Evolutionary conservation across 2,329 filamentous ascomycete genomes (phyloP), one percentile per base, ranked within the genome.

Genomic region (Arthrobotrys conoides): DNA sequence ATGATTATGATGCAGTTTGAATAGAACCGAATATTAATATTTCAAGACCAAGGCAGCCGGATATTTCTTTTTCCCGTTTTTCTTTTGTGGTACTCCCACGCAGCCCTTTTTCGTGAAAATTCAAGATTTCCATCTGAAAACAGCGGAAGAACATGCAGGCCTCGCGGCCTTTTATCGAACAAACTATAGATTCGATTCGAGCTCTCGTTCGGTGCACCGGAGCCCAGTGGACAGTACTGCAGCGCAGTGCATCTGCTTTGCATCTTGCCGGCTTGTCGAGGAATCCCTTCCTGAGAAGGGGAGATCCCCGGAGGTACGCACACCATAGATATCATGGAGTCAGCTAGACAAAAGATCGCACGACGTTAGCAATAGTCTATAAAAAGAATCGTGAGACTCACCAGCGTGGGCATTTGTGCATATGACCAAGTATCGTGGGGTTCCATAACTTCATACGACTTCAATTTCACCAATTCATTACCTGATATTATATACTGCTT

Each of bases 341-440:
- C 30, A 44, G 5, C 10, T 49, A 55, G 12, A 67, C n/a, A 27
- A 41, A 14, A 46, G 44, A 46, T 46, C 27, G 48, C 48, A 51
- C 20, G 18, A 55, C 18, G 36, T 68, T 55, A 70, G 51, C 30
- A 61, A 46, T 4, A 41, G n/a, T 67, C 63, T 69, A 55, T 55
- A 69, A 64, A 64, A 69, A 76, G 41, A 16, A 55, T 63, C 41
- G 46, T 41, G 53, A 51, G 46, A 41, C 33, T 27, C 64, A 44
- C 55, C 53, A 36, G 63, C 16, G 53, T 55, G 64, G 46, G 57
- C n/a, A 61, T 22, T 27, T 46, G 36, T 41, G 55, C 66, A 71
- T 61, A 67, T 77, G 73, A 71, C 73, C 67, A 71, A 75, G 27
- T 71, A 71, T 71, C 73, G 73, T 71, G 73, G 73, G 73, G 68